phyloP scores from a whole-genome alignment of 1,139 yeast species.

The Pneumocystis oryctolagi region DNA sequence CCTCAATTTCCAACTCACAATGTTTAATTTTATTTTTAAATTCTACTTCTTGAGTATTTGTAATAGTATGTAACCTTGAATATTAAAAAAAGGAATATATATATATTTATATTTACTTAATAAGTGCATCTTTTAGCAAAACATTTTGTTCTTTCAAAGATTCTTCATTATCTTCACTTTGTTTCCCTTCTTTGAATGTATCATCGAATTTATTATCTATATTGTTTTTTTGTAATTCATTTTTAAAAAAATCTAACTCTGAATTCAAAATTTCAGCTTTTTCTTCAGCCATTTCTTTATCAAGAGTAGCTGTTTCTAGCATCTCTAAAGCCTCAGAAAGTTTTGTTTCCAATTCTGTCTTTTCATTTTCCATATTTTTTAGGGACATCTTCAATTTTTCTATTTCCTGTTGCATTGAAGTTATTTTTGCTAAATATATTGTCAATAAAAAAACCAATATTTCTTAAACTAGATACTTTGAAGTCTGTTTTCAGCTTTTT shows the following conservation, averaged over 20 bases:
- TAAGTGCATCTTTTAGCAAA: conserved; percentile 28
- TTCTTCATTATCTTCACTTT: conserved; percentile 11
- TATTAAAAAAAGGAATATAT: neutral
- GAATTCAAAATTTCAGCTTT: conserved; percentile 28
- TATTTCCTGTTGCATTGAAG: conserved; percentile 26
- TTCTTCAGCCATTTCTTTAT: conserved; percentile 38
- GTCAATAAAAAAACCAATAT: conserved; percentile 16
- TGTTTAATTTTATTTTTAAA: conserved; percentile 28
- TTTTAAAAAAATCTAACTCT: conserved; percentile 24
- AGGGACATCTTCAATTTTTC: conserved; percentile 20
- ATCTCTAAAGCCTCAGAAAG: conserved; percentile 29
- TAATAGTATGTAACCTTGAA: conserved; percentile 25
- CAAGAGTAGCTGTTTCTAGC: conserved; percentile 40
- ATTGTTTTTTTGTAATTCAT: conserved; percentile 28
- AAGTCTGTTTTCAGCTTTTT: conserved; percentile 31
- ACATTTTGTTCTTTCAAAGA: conserved; percentile 23
- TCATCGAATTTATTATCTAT: conserved; percentile 26
- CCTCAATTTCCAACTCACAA: conserved; percentile 19
- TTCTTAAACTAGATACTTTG: conserved; percentile 26
- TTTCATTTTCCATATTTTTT: conserved; percentile 18
- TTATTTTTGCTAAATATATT: conserved; percentile 18
- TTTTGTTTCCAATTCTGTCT: conserved; percentile 26
- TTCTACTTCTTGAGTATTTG: conserved; percentile 26
- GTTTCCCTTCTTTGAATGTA: conserved; percentile 15
- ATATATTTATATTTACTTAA: conserved; percentile 16